These are phyloP conservation scores for Stephania cephalantha DNA, from an alignment of 164 flowering plant species.

Conservation along the genomic window DNA sequence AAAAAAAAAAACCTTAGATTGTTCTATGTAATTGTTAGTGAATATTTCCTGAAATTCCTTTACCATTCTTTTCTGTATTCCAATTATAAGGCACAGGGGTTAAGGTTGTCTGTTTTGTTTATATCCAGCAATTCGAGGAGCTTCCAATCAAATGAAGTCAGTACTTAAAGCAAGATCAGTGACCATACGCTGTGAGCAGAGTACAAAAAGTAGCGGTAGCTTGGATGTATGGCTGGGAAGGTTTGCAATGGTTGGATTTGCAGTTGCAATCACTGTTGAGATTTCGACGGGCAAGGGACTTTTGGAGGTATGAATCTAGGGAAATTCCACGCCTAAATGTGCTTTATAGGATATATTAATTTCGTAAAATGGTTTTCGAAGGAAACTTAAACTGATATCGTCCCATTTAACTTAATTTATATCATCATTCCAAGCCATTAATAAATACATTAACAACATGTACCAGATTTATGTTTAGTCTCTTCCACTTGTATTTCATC, in stretches of 20 bases:
- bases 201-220: slow-evolving; percentile 44
- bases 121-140: slow-evolving; percentile 23
- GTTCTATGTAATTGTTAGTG: background rate
- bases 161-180: slow-evolving; percentile 28
- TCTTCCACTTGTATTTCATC: background rate
- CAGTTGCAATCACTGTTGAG: slow-evolving; percentile 67
- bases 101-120: background rate
- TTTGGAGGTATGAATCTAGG: slow-evolving; percentile 54
- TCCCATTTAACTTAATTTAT: background rate
- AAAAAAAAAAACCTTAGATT: background rate
- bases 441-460: background rate
- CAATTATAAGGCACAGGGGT: background rate
- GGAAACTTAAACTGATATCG: background rate
- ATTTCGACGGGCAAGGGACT: slow-evolving; percentile 87
- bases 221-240: slow-evolving; percentile 95
- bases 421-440: background rate
- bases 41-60: background rate
- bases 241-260: slow-evolving; percentile 91
- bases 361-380: background rate
- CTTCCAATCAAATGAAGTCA: slow-evolving; percentile 26
- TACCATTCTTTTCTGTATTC: background rate
- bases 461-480: background rate
- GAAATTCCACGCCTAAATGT: background rate
- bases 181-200: slow-evolving; percentile 68
- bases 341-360: background rate